Conservation (phyloP, 139 green algal genomes). For the Mychonastes homosphaera region DNA sequence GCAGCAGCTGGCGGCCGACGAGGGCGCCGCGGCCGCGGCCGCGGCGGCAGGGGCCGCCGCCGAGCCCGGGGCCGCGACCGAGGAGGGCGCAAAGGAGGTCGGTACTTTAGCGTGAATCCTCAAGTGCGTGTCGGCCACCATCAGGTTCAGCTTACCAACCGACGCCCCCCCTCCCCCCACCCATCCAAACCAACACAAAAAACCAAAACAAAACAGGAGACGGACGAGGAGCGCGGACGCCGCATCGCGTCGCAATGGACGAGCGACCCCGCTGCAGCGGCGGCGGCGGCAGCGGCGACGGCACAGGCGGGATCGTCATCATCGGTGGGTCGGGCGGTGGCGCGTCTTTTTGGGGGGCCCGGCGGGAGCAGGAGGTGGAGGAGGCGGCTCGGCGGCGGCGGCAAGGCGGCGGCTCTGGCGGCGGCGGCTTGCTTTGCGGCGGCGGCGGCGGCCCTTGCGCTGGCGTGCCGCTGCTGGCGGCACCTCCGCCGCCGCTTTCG, state of each 20-base stretch:
- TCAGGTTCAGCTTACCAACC: background rate
- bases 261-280: conserved; percentile 20
- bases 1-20: background rate
- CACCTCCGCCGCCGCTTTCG: too few species aligned
- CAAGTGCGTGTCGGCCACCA: conserved; percentile 6
- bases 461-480: too few species aligned
- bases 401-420: too few species aligned
- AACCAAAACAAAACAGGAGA: conserved; percentile 18
- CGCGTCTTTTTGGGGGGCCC: too few species aligned
- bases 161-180: too few species aligned
- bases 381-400: too few species aligned
- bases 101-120: background rate
- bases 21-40: conserved; percentile 13
- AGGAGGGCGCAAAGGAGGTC: background rate
- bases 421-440: too few species aligned
- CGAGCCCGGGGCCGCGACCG: background rate
- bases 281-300: too few species aligned
- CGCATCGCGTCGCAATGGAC: conserved; percentile 58
- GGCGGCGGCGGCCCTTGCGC: too few species aligned
- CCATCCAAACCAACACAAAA: background rate
- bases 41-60: conserved; percentile 9
- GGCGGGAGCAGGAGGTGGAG: too few species aligned
- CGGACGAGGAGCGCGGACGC: conserved; percentile 39
- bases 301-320: too few species aligned
- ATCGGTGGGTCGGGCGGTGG: too few species aligned